Evolutionary conservation across 2,329 filamentous ascomycete genomes (phyloP), one percentile per base, ranked within the genome.

Genomic region (Paecilomyces variotii): DNA sequence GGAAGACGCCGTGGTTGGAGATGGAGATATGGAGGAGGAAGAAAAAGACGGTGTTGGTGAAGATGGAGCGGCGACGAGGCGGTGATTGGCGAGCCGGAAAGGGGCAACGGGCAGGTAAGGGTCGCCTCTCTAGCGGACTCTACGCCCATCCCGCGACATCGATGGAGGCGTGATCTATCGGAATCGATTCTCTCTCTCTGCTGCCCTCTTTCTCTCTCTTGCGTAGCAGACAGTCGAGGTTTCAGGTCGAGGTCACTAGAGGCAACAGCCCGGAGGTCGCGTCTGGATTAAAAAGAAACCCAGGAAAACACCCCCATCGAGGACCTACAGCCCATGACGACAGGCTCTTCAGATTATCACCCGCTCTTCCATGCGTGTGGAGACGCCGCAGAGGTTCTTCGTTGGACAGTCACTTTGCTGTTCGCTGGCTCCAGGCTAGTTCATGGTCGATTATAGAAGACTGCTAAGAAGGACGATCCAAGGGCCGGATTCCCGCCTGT

Each of bases 1-100:
- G 55, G 63, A 63, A 56, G 67, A 65, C 56, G 68, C 63, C 67
- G 69, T 71, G 62, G 66, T 68, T 59, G 69, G 59, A 53, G 60
- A 49, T 53, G 60, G 14, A 25, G 54, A n/a, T 32, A 32, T 10
- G 54, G 54, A 45, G 27, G 39, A 54, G 35, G 50, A 6, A 49
- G 19, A 45, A 26, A 28, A 32, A 11, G 10, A 32, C 12, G 34
- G 9, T 53, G 56, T 34, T 19, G 56, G 53, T 56, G 26, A 54
- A 57, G 57, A 52, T 56, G 54, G 58, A 54, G 28, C 55, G 62
- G 34, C 52, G 56, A 45, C 39, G n/a, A 45, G 54, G 53, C 57
- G 60, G 61, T 67, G 65, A 67, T 67, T 67, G 66, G 65, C 57
- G 57, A 64, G 57, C 56, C 59, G 61, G 57, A 32, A 35, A 52